Percentiles rank a stretch among this genome's conserved stretches.
Evolutionary conservation across 768 basidiomycete genomes (phyloP).

Genomic region (Mycena floridula): DNA sequence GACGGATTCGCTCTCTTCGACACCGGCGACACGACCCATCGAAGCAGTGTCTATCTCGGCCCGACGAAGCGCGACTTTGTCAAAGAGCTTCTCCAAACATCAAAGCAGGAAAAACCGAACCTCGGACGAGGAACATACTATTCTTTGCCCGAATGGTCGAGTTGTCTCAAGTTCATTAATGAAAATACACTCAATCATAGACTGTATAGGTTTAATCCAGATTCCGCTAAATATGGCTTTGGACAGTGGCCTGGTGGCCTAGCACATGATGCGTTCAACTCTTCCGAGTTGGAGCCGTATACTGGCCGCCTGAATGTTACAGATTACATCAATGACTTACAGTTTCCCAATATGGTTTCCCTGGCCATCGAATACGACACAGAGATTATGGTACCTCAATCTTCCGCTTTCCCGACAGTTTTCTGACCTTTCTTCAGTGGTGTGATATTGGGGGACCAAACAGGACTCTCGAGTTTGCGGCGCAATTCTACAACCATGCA

Average conservation of each 20-base stretch:
- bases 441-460: not conserved
- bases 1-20: slow-evolving; percentile 57
- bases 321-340: not conserved
- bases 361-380: not conserved
- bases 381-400: not conserved
- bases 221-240: not conserved
- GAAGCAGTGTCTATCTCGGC: slow-evolving; percentile 41
- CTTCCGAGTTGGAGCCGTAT: too few relatives aligned
- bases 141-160: slow-evolving; percentile 54
- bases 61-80: slow-evolving; percentile 45
- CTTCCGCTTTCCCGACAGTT: not conserved
- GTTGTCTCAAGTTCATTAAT: too few relatives aligned
- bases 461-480: not conserved
- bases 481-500: not conserved
- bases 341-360: not conserved
- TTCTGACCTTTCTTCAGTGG: not conserved
- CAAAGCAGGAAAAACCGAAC: slow-evolving; percentile 42
- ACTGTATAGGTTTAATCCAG: not conserved
- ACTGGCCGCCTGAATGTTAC: too few relatives aligned
- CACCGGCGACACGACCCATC: slow-evolving; percentile 44
- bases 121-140: slow-evolving; percentile 55
- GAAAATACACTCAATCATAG: too few relatives aligned
- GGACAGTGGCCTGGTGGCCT: too few relatives aligned
- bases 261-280: too few relatives aligned
- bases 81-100: slow-evolving; percentile 41